Base-by-base conservation (phyloP, 495 filamentous ascomycete genomes). In the Penicillium chermesinum region DNA sequence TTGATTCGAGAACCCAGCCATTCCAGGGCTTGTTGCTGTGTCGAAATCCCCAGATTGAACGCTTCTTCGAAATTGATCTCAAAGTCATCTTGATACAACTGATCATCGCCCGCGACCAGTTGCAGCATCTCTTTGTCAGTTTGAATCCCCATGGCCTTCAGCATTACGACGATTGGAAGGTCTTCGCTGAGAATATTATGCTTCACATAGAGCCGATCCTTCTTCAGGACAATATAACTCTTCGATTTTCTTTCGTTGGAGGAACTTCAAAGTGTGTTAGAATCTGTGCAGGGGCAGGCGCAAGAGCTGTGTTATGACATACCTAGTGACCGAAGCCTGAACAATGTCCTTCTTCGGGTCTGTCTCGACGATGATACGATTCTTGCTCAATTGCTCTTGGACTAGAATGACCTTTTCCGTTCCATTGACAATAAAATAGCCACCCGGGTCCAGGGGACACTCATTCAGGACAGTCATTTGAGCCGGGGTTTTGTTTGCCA, bases 361-460 rank as follows among this genome's bases (percentile, higher is more conserved):
- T 34, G 85, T 81, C 65, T 99, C 94, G 7, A 99, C 90, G 60
- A 99, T 95, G 49, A 97, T 88, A 71, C 93, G 79, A 68, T 99
- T 99, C 74, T 97, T 97, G 75, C 91, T 97, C 61, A 97, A 71
- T 66, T 97, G 93, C 56, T 99, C 93, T 64, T 97, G 93, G 27
- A 97, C 91, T 12, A 99, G 78, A 60, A 99, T 97, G 41, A 97
- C 93, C 72, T 97, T 97, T 58, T 99, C 93, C 41, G 87, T 96
- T 44, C 93, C 93, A 53, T 96, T 96, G 54, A 98, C 82, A 55
- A 98, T 88, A 60, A 99, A 99, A 65, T 99, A 99, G 20, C 93
- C 93, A 45, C 93, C 93, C 1, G 94, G 93, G 66, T 99, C 93
- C 19, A 97, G 74, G 2, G 93, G 86, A 61, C 93, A 99, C 66